Conservation (phyloP, 192 early-diverging fungal species). For the Helicostylum pulchrum region DNA sequence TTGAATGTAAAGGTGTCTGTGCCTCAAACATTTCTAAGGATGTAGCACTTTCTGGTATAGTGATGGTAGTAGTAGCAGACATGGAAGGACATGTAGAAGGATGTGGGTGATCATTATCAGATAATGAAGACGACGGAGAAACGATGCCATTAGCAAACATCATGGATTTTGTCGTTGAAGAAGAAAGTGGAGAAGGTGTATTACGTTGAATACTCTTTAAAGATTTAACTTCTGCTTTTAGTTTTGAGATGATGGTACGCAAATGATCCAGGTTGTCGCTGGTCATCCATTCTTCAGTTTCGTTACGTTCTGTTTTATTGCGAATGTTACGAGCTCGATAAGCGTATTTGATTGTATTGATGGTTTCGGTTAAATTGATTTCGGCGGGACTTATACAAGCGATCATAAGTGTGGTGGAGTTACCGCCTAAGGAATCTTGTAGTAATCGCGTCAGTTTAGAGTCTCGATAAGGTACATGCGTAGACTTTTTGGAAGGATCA, state of each 20-base stretch:
- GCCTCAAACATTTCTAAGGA: not conserved
- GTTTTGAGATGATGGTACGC: constrained; percentile 58
- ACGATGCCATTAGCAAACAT: not conserved
- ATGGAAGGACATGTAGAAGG: constrained; percentile 14
- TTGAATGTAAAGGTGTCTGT: not conserved
- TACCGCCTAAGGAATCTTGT: constrained; percentile 95
- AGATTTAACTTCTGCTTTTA: constrained; percentile 53
- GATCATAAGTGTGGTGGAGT: constrained; percentile 90
- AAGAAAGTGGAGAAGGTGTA: constrained; percentile 3
- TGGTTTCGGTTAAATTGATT: constrained; percentile 81
- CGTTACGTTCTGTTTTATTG: constrained; percentile 82
- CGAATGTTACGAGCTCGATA: constrained; percentile 93
- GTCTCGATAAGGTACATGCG: constrained; percentile 94
- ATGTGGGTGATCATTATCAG: constrained; percentile 2
- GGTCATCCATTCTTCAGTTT: constrained; percentile 55
- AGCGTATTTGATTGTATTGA: constrained; percentile 96
- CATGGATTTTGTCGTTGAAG: not conserved
- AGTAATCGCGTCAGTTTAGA: constrained; percentile 95
- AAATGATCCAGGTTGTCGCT: constrained; percentile 65
- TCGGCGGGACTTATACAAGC: constrained; percentile 91
- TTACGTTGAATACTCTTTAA: constrained; percentile 32
- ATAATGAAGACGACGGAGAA: constrained; percentile 14
- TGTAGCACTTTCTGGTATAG: constrained; percentile 1
- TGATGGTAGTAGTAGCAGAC: constrained; percentile 9
- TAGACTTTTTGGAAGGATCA: constrained; percentile 55